These are phyloP conservation scores for Hyaloperonospora brassicae DNA, from an alignment of 352 stramenopile genomes.

Conservation along the genomic window DNA sequence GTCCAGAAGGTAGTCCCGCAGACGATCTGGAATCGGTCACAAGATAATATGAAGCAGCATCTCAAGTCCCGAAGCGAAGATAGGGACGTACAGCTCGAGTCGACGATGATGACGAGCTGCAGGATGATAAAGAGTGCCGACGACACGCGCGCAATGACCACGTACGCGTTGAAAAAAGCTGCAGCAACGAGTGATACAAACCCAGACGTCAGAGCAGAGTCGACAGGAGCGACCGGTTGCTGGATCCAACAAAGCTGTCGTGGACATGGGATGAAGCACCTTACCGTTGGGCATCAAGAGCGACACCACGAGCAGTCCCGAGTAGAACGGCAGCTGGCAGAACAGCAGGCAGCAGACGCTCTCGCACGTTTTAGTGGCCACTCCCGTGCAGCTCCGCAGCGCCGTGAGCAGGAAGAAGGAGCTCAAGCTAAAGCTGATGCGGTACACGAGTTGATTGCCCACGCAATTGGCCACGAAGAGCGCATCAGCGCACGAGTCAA, in stretches of 20 bases:
- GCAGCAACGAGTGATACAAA: background rate
- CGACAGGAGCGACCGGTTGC: too few relatives aligned
- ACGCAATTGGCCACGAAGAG: constrained; percentile 38
- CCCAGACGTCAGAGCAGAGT: too few relatives aligned
- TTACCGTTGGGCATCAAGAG: constrained; percentile 62
- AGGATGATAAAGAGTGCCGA: constrained; percentile 64
- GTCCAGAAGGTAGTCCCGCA: constrained; percentile 54
- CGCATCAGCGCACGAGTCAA: constrained; percentile 37
- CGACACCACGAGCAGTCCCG: constrained; percentile 38
- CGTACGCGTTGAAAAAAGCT: constrained; percentile 68
- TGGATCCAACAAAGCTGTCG: too few relatives aligned
- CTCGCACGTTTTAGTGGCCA: constrained; percentile 33
- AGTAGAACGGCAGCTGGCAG: constrained; percentile 61
- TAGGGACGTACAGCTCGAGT: constrained; percentile 44
- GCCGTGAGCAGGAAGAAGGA: constrained; percentile 57
- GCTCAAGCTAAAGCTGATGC: constrained; percentile 63
- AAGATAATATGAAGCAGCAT: too few relatives aligned
- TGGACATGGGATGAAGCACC: background rate
- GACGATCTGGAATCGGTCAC: constrained; percentile 35
- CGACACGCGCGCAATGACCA: constrained; percentile 45
- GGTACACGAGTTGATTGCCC: constrained; percentile 70
- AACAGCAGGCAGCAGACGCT: constrained; percentile 56
- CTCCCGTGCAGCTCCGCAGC: constrained; percentile 40
- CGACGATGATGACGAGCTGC: constrained; percentile 77
- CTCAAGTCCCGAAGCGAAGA: too few relatives aligned